These are phyloP conservation scores for Huiozyma sinensis DNA, from an alignment of 805 yeast species.

Conservation along the genomic window DNA sequence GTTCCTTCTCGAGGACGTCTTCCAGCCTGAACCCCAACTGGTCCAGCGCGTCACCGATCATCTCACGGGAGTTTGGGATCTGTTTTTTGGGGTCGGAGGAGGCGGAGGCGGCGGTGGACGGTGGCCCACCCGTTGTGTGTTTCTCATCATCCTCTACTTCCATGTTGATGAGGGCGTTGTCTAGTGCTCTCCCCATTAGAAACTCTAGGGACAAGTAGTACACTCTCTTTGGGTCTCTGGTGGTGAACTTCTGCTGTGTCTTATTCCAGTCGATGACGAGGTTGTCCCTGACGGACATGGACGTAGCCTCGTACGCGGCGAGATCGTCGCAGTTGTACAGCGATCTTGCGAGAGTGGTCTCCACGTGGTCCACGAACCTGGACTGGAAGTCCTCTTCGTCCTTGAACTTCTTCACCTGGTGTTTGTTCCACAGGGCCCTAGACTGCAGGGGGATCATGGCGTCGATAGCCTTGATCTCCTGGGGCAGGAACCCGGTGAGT, in stretches of 20 bases:
- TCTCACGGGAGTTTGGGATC: conserved; percentile 33
- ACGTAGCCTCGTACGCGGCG: conserved; percentile 88
- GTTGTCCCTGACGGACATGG: conserved; percentile 67
- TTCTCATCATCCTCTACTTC: conserved; percentile 29
- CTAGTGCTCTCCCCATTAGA: conserved; percentile 90
- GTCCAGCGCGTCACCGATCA: conserved; percentile 43
- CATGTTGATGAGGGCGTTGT: conserved; percentile 81
- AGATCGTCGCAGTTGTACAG: conserved; percentile 84
- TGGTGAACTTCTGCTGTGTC: conserved; percentile 83
- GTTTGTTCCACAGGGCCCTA: conserved; percentile 67
- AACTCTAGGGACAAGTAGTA: conserved; percentile 83
- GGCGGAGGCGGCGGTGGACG: background rate
- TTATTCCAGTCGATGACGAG: conserved; percentile 81
- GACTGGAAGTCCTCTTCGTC: conserved; percentile 50
- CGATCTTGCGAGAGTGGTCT: conserved; percentile 83
- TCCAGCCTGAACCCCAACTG: conserved; percentile 83
- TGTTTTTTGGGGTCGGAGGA: conserved; percentile 4
- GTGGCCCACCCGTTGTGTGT: conserved; percentile 2
- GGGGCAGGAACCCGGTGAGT: conserved; percentile 83
- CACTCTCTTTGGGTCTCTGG: conserved; percentile 73
- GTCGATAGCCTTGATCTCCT: conserved; percentile 76
- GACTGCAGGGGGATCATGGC: conserved; percentile 70
- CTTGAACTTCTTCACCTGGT: conserved; percentile 41
- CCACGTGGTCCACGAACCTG: conserved; percentile 74
- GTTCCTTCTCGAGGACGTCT: conserved; percentile 75